Base-by-base conservation (phyloP, 2,329 filamentous ascomycete genomes). In the Botrytis porri region DNA sequence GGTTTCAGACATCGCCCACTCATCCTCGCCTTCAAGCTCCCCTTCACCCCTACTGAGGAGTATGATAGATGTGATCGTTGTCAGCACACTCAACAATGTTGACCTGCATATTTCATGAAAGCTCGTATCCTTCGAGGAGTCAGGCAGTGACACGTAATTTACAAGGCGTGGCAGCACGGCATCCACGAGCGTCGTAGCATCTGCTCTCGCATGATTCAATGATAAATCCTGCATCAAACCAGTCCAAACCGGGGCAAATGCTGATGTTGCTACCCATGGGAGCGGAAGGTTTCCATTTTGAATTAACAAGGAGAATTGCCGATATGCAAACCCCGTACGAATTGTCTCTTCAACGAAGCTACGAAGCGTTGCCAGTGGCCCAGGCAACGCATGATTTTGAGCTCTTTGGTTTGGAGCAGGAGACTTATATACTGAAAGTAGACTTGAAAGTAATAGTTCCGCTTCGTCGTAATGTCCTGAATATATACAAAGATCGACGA, bases 211-310 rank as follows among this genome's bases (percentile, higher is more conserved):
- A 8, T 73, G 74, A 10, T 77, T 77, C 14, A 78, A 76, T 1
- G 83, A 82, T 25, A 86, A 73, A 12, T 75, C 75, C 32, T 81
- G 81, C 32, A 84, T 78, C 5, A 83, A 79, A 16, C 78, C 75
- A 5, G 80, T 80, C 85, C 85, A 87, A 41, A 85, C 60, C 1
- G 75, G 73, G n/a, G 80, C 77, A 71, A 86, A 84, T 5, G 81
- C 82, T 37, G 76, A 79, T 0, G 84, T 85, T 8, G 82, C 82
- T 39, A 87, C 78, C 86, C 86, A 87, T 16, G 82, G 80, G 7
- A 79, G 69, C 0, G 84, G 84, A 37, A 87, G 75, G 7, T 75
- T 73, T 2, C 79, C 80, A 45, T 75, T 76, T 7, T 78, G 76
- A 37, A 87, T 75, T 29, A 87, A 75, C 0, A 57, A 72, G 1